Evolutionary conservation across 305 asterid genomes (phyloP).

Genomic region (Fraxinus velutina): DNA sequence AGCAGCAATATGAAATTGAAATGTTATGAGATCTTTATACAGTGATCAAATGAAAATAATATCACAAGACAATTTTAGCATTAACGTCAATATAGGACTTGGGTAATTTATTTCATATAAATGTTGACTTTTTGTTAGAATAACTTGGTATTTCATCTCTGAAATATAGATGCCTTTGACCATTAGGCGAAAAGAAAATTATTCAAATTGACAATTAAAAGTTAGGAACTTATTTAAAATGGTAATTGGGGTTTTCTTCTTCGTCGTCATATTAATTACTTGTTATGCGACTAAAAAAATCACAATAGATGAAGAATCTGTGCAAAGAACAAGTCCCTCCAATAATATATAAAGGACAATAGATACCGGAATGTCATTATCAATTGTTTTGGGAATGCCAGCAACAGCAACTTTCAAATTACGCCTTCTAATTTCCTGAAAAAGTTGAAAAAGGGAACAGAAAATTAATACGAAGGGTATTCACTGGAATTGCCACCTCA

Average conservation of each 20-base stretch:
- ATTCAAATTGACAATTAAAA: not conserved
- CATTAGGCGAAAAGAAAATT: constrained; percentile 1
- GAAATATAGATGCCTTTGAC: not conserved
- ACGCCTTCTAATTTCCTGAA: constrained; percentile 56
- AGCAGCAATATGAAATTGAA: not conserved
- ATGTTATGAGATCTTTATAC: constrained; percentile 8
- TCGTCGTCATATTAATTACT: constrained; percentile 17
- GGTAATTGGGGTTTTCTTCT: constrained; percentile 16
- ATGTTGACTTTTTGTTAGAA: not conserved
- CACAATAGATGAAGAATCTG: not conserved
- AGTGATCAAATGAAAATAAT: not conserved
- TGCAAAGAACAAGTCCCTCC: constrained; percentile 8
- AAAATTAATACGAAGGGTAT: not conserved
- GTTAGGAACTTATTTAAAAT: constrained; percentile 4
- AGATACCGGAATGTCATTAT: constrained; percentile 62
- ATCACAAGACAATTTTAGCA: constrained; percentile 14
- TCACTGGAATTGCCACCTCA: constrained; percentile 2
- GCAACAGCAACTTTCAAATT: constrained; percentile 51
- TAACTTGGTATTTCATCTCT: constrained; percentile 9
- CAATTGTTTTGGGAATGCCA: constrained; percentile 74
- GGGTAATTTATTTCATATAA: not conserved
- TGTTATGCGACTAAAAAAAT: not conserved
- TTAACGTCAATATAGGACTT: not conserved
- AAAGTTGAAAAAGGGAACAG: not conserved
- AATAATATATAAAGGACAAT: constrained; percentile 23